Percentiles rank a stretch among this genome's conserved stretches.
Evolutionary conservation across 179 eudicot species (phyloP).

Genomic region (Dionaea muscipula): DNA sequence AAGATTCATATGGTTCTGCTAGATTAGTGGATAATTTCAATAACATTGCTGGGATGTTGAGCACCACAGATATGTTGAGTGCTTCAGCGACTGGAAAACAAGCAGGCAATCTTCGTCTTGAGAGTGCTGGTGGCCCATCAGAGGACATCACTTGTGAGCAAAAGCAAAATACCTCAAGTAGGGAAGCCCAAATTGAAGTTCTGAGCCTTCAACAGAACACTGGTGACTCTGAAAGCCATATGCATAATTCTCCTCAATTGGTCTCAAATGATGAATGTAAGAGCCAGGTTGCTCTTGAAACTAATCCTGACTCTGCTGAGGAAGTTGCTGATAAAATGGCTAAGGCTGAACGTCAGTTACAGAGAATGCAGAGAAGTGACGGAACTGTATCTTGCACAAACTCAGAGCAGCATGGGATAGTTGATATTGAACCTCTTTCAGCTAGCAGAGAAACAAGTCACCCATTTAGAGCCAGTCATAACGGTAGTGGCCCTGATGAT

Average conservation of each 20-base stretch:
- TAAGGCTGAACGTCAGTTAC: not conserved
- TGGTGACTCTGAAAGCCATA: not conserved
- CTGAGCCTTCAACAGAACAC: conserved; percentile 10
- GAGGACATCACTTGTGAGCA: conserved; percentile 7
- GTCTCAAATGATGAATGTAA: not conserved
- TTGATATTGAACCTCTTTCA: conserved; percentile 13
- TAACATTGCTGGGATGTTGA: conserved; percentile 9
- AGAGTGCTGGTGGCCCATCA: conserved; percentile 5
- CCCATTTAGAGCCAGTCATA: conserved; percentile 12
- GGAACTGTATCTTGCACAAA: conserved; percentile 5
- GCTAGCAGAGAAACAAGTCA: conserved; percentile 8
- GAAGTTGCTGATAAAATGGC: not conserved
- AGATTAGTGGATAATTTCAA: conserved; percentile 2
- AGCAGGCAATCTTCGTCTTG: conserved; percentile 10
- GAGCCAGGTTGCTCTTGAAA: conserved; percentile 14
- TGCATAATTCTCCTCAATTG: conserved; percentile 7
- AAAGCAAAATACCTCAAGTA: not conserved
- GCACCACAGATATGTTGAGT: no score
- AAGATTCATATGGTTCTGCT: conserved; percentile 13
- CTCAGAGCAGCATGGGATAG: conserved; percentile 11
- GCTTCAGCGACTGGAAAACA: conserved; percentile 15
- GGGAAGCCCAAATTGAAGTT: conserved; percentile 10
- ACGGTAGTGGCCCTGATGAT: conserved; percentile 8
- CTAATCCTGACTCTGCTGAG: conserved; percentile 13
- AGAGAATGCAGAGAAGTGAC: conserved; percentile 1